phyloP scores from a whole-genome alignment of 371 early-diverging fungal genomes.

The Mortierella sp. region DNA sequence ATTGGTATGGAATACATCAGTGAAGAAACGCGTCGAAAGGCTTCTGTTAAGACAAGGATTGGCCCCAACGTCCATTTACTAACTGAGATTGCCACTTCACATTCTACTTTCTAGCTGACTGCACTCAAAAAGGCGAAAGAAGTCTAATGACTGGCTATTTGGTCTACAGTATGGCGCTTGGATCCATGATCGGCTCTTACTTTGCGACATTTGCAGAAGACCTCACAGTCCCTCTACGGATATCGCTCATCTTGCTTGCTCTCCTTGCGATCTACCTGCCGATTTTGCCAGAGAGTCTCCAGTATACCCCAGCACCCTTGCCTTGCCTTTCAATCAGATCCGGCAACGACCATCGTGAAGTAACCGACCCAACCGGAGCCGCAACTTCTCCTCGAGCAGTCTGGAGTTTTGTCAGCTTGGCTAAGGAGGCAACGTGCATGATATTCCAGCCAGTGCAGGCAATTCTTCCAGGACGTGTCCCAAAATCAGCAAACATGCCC shows the following conservation, averaged over 20 bases:
- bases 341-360: no score
- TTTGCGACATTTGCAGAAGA: not conserved
- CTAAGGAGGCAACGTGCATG: not conserved
- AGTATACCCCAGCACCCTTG: not conserved
- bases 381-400: not conserved
- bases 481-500: not conserved
- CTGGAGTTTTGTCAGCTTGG: not conserved
- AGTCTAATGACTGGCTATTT: conserved; percentile 25
- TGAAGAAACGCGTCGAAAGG: no score
- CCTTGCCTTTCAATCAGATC: no score
- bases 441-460: conserved; percentile 12
- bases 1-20: no score
- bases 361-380: not conserved
- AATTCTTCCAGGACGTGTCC: conserved; percentile 14
- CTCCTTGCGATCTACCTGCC: conserved; percentile 7
- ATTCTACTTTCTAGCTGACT: no score
- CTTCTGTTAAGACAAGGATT: no score
- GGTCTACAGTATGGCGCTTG: not conserved
- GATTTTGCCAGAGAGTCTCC: conserved; percentile 18
- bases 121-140: conserved; percentile 4
- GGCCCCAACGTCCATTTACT: no score
- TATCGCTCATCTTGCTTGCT: not conserved
- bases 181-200: conserved; percentile 22
- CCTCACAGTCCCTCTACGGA: not conserved
- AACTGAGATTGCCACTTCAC: no score